Conservation (phyloP, 208 protist genomes). For the Crithidia bombi region DNA sequence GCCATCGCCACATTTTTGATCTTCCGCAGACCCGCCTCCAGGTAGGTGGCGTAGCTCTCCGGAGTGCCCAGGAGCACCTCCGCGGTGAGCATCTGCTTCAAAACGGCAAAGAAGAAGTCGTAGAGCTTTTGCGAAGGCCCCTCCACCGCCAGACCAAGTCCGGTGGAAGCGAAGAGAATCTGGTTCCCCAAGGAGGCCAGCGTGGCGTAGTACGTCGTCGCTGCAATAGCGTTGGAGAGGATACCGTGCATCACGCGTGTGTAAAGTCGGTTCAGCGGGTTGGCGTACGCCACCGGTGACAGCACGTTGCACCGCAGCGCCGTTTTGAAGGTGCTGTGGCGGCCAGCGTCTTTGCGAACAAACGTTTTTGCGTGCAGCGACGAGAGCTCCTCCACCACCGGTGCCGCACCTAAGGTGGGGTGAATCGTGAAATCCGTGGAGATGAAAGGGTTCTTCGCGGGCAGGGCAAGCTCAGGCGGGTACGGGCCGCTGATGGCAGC, state of each 20-base stretch:
- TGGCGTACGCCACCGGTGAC: conserved; percentile 57
- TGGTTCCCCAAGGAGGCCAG: conserved; percentile 65
- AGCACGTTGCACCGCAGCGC: conserved; percentile 47
- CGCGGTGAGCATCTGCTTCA: conserved; percentile 34
- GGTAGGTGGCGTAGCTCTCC: conserved; percentile 57
- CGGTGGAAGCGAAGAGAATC: conserved; percentile 30
- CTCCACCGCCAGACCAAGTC: conserved; percentile 46
- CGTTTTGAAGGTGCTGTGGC: conserved; percentile 68
- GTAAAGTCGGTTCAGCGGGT: conserved; percentile 60
- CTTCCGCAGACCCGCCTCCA: conserved; percentile 38
- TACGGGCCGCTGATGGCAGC: conserved; percentile 29
- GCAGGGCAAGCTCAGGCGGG: conserved; percentile 37
- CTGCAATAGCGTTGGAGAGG: conserved; percentile 45
- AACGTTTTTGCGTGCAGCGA: conserved; percentile 54
- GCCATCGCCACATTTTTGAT: conserved; percentile 34
- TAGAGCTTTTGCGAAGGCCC: conserved; percentile 63
- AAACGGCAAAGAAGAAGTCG: conserved; percentile 49
- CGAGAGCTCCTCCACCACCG: conserved; percentile 25
- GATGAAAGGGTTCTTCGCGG: conserved; percentile 70
- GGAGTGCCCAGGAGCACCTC: conserved; percentile 30
- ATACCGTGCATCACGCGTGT: conserved; percentile 61
- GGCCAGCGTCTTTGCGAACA: conserved; percentile 43
- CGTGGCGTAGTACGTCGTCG: conserved; percentile 69
- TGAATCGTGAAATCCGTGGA: conserved; percentile 71
- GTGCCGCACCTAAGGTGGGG: conserved; percentile 4